Percentiles rank a stretch among this genome's conserved stretches.
Conservation (phyloP, 306 rosid species). For the Prinsepia uniflora region DNA sequence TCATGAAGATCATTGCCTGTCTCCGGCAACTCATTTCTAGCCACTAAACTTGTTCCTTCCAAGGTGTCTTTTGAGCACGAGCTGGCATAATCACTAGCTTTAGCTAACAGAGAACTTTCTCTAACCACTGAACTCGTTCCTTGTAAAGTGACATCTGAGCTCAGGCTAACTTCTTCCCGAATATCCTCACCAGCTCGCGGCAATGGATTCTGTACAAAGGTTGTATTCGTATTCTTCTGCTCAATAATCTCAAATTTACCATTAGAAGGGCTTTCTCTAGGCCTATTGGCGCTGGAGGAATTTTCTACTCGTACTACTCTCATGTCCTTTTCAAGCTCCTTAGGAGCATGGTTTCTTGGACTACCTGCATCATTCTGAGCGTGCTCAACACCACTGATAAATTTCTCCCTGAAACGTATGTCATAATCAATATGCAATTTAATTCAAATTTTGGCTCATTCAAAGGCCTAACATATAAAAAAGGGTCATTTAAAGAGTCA, state of each 20-base stretch:
- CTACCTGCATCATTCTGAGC: constrained; percentile 27
- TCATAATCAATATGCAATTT: too few species aligned
- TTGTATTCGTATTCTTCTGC: constrained; percentile 13
- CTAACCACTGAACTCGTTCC: neutral
- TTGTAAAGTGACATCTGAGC: neutral
- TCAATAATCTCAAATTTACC: constrained; percentile 4
- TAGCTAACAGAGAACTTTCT: neutral
- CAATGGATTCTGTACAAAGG: constrained; percentile 15
- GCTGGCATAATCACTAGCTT: neutral
- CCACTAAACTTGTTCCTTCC: constrained; percentile 1
- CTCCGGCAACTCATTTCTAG: neutral
- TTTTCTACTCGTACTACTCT: constrained; percentile 4
- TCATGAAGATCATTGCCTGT: constrained; percentile 3
- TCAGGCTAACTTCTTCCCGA: neutral
- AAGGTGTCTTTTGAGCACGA: neutral
- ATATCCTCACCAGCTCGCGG: constrained; percentile 1
- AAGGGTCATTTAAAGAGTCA: neutral
- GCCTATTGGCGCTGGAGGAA: constrained; percentile 20
- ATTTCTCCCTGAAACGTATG: constrained; percentile 56
- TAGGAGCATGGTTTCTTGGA: constrained; percentile 14
- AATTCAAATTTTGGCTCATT: too few species aligned
- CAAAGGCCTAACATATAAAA: neutral
- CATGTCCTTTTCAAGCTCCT: constrained; percentile 22
- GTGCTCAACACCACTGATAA: constrained; percentile 30
- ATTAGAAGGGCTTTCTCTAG: constrained; percentile 11